Conservation (phyloP, 2,329 filamentous ascomycete genomes). For the Neonectria ditissima region DNA sequence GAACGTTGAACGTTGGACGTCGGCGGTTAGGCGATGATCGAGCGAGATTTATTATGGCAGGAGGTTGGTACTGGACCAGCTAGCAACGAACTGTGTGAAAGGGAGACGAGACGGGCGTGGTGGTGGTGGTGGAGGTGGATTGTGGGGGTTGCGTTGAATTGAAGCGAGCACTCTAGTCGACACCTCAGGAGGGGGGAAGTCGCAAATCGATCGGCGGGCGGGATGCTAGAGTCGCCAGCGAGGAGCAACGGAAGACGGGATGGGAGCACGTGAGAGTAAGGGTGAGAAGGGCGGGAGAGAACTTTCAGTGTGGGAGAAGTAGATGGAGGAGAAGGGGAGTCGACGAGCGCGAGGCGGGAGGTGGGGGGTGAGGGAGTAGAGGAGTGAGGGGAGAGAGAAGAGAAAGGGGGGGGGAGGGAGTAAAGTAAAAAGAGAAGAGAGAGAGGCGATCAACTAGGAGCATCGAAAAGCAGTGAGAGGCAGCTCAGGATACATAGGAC, state of each 20-base stretch:
- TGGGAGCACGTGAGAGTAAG: constrained; percentile 11
- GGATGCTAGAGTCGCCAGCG: constrained; percentile 11
- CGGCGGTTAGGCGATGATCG: constrained; percentile 6
- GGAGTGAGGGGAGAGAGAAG: constrained; percentile 23
- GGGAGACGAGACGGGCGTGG: constrained; percentile 7
- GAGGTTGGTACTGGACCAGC: constrained; percentile 25
- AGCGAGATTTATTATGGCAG: constrained; percentile 7
- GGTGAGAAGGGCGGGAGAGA: constrained; percentile 6
- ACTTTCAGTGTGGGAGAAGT: constrained; percentile 24
- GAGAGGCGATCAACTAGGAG: constrained; percentile 25
- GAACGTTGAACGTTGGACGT: constrained; percentile 1
- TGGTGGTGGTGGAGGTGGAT: neutral
- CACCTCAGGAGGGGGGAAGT: constrained; percentile 22
- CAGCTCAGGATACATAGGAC: constrained; percentile 18
- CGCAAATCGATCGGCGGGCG: constrained; percentile 16
- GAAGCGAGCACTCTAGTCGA: constrained; percentile 22
- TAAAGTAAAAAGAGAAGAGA: constrained; percentile 23
- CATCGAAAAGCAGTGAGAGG: constrained; percentile 18
- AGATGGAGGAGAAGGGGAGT: constrained; percentile 30
- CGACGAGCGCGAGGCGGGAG: constrained; percentile 27
- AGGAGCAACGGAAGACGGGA: neutral
- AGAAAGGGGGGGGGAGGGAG: constrained; percentile 36
- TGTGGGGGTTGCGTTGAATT: constrained; percentile 15
- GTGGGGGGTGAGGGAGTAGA: constrained; percentile 29
- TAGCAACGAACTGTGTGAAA: constrained; percentile 11